Evolutionary conservation across 495 filamentous ascomycete genomes (phyloP).

Genomic region (Aspergillus hancockii): DNA sequence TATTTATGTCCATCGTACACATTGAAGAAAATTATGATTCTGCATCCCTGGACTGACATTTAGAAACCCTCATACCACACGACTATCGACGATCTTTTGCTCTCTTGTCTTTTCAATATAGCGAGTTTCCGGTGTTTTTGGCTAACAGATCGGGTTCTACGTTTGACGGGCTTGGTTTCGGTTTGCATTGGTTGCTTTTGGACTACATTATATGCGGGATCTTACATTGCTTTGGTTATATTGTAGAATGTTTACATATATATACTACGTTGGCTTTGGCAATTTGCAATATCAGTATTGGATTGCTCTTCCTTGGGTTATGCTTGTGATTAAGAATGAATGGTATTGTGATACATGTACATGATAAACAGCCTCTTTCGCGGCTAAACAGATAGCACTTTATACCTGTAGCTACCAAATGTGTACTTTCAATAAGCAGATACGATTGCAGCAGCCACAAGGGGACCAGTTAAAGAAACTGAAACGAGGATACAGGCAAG

Average conservation of each 20-base stretch:
- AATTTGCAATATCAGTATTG: background rate
- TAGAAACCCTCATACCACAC: background rate
- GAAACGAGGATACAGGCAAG: background rate
- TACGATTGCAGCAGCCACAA: too few relatives aligned
- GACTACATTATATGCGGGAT: background rate
- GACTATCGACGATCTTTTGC: slow-evolving; percentile 2
- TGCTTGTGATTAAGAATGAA: too few relatives aligned
- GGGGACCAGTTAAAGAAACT: too few relatives aligned
- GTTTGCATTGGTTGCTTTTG: background rate
- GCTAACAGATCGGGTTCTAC: background rate
- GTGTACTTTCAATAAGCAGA: too few relatives aligned
- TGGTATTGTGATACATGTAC: too few relatives aligned
- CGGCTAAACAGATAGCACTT: too few relatives aligned
- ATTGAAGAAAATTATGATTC: background rate
- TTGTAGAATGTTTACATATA: background rate
- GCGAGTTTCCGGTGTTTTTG: slow-evolving; percentile 1
- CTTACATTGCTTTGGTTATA: background rate
- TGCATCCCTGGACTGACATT: slow-evolving; percentile 1
- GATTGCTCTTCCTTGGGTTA: background rate
- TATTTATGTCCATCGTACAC: background rate
- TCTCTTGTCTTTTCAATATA: background rate
- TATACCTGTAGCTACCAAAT: too few relatives aligned
- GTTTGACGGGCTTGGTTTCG: background rate
- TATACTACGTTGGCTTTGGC: background rate
- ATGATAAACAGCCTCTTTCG: too few relatives aligned